Conservation (phyloP, 2,329 filamentous ascomycete species). For the Microcyclosporella mali region DNA sequence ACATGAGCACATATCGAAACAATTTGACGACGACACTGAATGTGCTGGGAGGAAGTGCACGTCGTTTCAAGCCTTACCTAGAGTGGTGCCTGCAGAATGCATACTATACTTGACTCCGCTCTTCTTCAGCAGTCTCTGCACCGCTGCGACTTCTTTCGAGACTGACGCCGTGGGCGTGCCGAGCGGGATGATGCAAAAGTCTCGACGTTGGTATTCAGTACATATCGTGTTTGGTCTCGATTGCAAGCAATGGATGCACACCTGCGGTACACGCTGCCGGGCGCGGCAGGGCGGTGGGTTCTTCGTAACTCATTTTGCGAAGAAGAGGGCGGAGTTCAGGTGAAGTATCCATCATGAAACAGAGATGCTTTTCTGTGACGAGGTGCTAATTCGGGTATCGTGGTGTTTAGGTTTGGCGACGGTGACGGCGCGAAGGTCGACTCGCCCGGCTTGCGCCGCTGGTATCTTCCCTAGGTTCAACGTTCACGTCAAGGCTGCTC, state of each 20-base stretch:
- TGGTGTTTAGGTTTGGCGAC: background rate
- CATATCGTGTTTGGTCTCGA: background rate
- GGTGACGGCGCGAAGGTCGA: background rate
- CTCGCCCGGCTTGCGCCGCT: too few species aligned
- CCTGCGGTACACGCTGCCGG: slow-evolving; percentile 67
- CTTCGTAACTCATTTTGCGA: slow-evolving; percentile 24
- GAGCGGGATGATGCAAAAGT: slow-evolving; percentile 88
- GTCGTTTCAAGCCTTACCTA: slow-evolving; percentile 58
- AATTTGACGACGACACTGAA: too few species aligned
- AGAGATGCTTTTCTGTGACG: background rate
- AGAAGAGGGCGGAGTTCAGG: slow-evolving; percentile 26
- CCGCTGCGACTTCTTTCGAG: slow-evolving; percentile 70
- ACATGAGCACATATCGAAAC: background rate
- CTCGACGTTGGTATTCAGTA: slow-evolving; percentile 32
- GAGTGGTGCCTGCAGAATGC: slow-evolving; percentile 89
- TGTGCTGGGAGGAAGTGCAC: background rate
- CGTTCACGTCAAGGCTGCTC: too few species aligned
- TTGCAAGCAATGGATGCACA: slow-evolving; percentile 9
- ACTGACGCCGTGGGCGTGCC: slow-evolving; percentile 46
- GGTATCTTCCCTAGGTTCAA: too few species aligned
- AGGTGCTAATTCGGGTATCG: background rate
- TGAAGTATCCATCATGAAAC: slow-evolving; percentile 23
- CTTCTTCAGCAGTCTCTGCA: slow-evolving; percentile 75
- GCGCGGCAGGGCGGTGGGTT: slow-evolving; percentile 44
- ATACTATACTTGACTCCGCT: slow-evolving; percentile 79